phyloP scores from a whole-genome alignment of 225 moss, liverwort and hornwort genomes.

The Marchantia paleacea region DNA sequence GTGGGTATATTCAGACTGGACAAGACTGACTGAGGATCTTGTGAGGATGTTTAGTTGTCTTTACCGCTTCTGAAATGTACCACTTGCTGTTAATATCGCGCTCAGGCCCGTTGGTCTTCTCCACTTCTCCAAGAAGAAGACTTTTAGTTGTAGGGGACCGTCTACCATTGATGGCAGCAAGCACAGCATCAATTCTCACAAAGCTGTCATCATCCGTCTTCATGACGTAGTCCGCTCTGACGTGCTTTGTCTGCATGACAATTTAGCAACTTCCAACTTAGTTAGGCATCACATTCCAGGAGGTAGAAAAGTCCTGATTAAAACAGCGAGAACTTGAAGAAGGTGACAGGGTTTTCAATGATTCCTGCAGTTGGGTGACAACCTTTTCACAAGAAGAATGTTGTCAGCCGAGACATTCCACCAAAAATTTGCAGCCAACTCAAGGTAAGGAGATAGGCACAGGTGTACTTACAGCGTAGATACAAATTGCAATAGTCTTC shows the following conservation, averaged over 20 bases:
- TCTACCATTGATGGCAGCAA: slow-evolving; percentile 47
- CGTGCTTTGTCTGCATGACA: slow-evolving; percentile 55
- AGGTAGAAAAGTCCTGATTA: too few species aligned
- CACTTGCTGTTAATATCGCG: slow-evolving; percentile 74
- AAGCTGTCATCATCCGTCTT: slow-evolving; percentile 97
- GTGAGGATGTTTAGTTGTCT: not conserved
- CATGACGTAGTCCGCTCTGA: slow-evolving; percentile 77
- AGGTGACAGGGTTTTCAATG: too few species aligned
- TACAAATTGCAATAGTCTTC: slow-evolving; percentile 93
- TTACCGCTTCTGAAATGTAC: slow-evolving; percentile 63
- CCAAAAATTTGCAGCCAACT: too few species aligned
- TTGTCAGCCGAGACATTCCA: too few species aligned
- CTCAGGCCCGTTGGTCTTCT: slow-evolving; percentile 45
- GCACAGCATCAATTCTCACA: slow-evolving; percentile 79
- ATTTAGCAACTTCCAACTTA: slow-evolving; percentile 8
- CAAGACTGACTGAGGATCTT: not conserved
- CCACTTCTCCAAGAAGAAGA: slow-evolving; percentile 74
- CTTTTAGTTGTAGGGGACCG: slow-evolving; percentile 41
- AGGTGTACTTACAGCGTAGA: slow-evolving; percentile 59
- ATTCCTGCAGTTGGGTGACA: too few species aligned
- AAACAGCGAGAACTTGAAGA: too few species aligned
- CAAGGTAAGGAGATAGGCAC: not conserved
- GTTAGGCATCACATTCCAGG: not conserved
- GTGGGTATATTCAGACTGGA: not conserved
- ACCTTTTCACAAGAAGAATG: too few species aligned